Base-by-base conservation (phyloP, 148 eudicot species). In the Arctostaphylos glauca region DNA sequence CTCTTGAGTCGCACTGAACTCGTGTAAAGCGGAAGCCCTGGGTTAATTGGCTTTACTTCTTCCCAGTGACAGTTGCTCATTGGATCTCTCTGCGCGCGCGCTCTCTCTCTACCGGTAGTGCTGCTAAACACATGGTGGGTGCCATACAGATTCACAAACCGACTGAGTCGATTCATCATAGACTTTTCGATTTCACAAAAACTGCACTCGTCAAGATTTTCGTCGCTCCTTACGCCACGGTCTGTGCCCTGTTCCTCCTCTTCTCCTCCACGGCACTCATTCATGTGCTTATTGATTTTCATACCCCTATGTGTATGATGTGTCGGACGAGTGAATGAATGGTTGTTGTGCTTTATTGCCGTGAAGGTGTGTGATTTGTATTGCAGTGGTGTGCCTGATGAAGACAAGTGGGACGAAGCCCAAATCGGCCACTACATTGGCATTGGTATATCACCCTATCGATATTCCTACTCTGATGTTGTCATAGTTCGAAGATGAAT, bases 121-220 rank as follows among this genome's bases (percentile, higher is more conserved):
- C 31, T 10, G 38, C 71, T 44, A 54, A 15, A 55, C 50, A 50
- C 80, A 70, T 81, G 77, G 59, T 72, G 79, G 75, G 80, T 46
- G 75, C 86, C 18, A 71, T 84, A 67, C 88, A 82, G 31, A 68
- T 70, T 83, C 86, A 54, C 80, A 84, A 84, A 44, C 62, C 80
- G 43, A 14, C 85, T 38, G 91, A 83, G 84, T 80, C 89, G 50
- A 87, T 88, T 15, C 95, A 92, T 86, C 88, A 85, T 49, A 89
- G 95, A 16, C 86, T 96, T n/a, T 53, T 96, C n/a, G 97, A 96
- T 60, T 90, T 92, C 84, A 92, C 93, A 18, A 94, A 90, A 81
- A 91, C 95, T 43, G 93, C 94, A 21, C 93, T 96, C 78, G 85
- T 91, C 86, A 96, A 94, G 68, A 94, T 94, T 86, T 96, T 96